These are phyloP conservation scores for Aspergillus clavatus DNA, from an alignment of 2,329 filamentous ascomycete species.

Conservation along the genomic window DNA sequence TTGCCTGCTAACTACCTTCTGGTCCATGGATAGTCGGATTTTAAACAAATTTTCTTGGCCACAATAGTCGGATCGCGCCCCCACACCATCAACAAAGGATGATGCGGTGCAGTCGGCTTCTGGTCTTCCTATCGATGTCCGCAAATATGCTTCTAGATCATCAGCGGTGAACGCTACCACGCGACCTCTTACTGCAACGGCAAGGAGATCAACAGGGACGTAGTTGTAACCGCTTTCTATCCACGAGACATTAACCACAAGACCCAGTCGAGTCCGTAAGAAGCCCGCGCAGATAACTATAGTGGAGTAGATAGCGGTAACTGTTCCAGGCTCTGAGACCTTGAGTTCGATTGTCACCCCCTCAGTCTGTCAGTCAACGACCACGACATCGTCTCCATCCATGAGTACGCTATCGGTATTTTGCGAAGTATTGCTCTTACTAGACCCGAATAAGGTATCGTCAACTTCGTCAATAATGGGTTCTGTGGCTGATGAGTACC, in stretches of 20 bases:
- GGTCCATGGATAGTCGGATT: background rate
- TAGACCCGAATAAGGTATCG: conserved; percentile 14
- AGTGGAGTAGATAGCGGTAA: background rate
- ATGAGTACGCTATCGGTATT: conserved; percentile 23
- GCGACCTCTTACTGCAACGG: background rate
- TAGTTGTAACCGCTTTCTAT: background rate
- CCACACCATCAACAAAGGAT: background rate
- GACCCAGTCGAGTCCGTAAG: background rate
- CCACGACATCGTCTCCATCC: conserved; percentile 33
- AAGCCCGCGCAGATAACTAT: background rate
- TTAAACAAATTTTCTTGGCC: background rate
- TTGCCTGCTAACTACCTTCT: background rate
- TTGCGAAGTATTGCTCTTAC: conserved; percentile 7
- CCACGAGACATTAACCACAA: background rate
- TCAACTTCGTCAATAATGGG: conserved; percentile 17
- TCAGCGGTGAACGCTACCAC: background rate
- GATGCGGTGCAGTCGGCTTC: background rate
- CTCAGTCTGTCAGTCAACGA: conserved; percentile 25
- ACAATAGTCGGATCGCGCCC: background rate
- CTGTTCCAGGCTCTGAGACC: background rate
- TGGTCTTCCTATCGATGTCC: background rate
- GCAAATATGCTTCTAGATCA: background rate
- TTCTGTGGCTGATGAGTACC: conserved; percentile 32
- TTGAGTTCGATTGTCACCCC: background rate
- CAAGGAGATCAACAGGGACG: no score